phyloP scores from a whole-genome alignment of 768 basidiomycete species.

The Baorangia bicolor region DNA sequence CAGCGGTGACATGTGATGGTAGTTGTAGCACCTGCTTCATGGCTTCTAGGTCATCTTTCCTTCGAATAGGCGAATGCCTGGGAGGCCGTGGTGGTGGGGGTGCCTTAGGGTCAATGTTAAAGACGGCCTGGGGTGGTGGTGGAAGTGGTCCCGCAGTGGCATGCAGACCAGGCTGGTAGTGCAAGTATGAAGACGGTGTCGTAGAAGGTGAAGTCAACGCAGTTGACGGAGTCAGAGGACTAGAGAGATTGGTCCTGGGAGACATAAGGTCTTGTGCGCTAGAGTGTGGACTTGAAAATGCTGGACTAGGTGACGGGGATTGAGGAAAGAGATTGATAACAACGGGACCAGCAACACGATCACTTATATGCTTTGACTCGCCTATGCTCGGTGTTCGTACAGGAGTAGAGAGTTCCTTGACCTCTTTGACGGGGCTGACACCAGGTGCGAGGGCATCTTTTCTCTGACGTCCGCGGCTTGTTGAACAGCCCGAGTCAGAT shows the following conservation, averaged over 20 bases:
- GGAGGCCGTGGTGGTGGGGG: constrained; percentile 63
- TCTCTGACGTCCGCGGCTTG: constrained; percentile 28
- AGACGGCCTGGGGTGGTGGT: constrained; percentile 59
- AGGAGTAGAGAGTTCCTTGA: constrained; percentile 24
- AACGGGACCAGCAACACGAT: constrained; percentile 63
- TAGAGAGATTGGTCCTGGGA: constrained; percentile 23
- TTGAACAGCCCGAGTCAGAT: constrained; percentile 34
- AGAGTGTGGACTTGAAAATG: constrained; percentile 25
- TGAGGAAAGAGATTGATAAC: constrained; percentile 48
- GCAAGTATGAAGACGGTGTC: constrained; percentile 44
- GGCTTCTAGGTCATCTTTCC: constrained; percentile 50
- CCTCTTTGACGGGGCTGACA: constrained; percentile 30
- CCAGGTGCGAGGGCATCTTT: constrained; percentile 35
- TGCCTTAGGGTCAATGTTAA: constrained; percentile 45
- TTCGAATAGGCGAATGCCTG: constrained; percentile 54
- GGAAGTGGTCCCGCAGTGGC: constrained; percentile 74
- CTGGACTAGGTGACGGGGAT: constrained; percentile 29
- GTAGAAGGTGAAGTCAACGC: constrained; percentile 29
- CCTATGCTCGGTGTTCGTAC: constrained; percentile 63
- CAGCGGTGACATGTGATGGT: constrained; percentile 52
- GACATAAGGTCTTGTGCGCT: constrained; percentile 31
- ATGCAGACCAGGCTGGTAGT: constrained; percentile 68
- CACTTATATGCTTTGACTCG: constrained; percentile 55
- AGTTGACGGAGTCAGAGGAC: constrained; percentile 27
- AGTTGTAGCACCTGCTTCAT: constrained; percentile 61